These are phyloP conservation scores for Blastocystis sp. DNA, from an alignment of 352 stramenopile genomes.

Conservation along the genomic window DNA sequence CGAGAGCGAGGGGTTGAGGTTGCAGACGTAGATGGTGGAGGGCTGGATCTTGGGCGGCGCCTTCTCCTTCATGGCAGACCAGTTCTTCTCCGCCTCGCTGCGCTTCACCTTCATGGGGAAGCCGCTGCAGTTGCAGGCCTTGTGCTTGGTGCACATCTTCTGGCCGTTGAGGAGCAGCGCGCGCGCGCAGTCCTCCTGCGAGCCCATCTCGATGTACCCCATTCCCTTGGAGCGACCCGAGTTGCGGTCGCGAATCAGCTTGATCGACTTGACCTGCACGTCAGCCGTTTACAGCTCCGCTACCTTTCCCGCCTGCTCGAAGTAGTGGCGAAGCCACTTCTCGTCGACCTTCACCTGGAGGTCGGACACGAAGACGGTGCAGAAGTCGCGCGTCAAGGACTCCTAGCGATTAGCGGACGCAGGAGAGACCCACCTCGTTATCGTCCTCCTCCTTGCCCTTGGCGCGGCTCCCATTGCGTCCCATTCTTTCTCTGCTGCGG, in stretches of 20 bases:
- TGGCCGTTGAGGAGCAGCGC: slow-evolving; percentile 67
- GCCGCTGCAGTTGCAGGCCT: slow-evolving; percentile 72
- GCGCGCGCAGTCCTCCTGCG: slow-evolving; percentile 26
- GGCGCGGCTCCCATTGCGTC: not conserved
- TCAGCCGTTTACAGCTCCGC: not conserved
- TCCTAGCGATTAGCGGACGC: slow-evolving; percentile 3
- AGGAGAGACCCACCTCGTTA: not conserved
- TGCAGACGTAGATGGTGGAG: slow-evolving; percentile 45
- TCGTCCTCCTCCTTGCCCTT: not conserved
- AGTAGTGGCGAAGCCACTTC: slow-evolving; percentile 68
- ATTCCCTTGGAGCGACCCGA: slow-evolving; percentile 62
- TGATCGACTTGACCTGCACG: slow-evolving; percentile 39
- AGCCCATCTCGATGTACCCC: slow-evolving; percentile 72
- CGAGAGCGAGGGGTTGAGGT: slow-evolving; percentile 27
- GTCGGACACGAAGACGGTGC: slow-evolving; percentile 67
- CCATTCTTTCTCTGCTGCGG: not conserved
- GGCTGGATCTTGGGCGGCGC: slow-evolving; percentile 65
- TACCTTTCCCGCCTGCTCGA: slow-evolving; percentile 62
- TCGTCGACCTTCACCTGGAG: slow-evolving; percentile 72
- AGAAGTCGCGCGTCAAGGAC: slow-evolving; percentile 56
- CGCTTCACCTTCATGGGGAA: slow-evolving; percentile 74
- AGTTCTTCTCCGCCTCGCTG: slow-evolving; percentile 74
- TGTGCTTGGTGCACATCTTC: slow-evolving; percentile 73
- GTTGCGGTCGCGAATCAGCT: slow-evolving; percentile 60
- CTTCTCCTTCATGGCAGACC: slow-evolving; percentile 63